These are phyloP conservation scores for Globisporangium lucens DNA, from an alignment of 352 stramenopile genomes.

Conservation along the genomic window DNA sequence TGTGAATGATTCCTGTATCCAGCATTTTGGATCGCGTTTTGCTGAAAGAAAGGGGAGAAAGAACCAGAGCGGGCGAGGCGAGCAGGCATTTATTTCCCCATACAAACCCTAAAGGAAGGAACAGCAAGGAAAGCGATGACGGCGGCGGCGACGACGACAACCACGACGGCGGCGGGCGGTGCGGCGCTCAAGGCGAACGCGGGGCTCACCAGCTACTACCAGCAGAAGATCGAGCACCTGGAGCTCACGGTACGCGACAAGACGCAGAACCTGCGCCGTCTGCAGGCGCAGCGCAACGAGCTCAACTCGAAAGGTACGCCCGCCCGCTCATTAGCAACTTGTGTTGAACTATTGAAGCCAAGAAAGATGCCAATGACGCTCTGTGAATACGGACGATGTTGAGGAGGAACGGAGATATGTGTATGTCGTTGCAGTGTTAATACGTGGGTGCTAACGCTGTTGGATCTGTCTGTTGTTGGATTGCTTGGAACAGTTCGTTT, in stretches of 20 bases:
- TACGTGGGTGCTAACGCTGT: background rate
- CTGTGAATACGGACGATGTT: background rate
- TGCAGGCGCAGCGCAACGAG: slow-evolving; percentile 99
- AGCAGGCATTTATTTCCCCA: slow-evolving; percentile 5
- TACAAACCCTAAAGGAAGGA: background rate
- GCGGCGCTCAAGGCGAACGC: slow-evolving; percentile 27
- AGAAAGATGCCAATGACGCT: background rate
- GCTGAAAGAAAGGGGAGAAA: background rate
- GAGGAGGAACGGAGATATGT: background rate
- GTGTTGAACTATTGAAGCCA: background rate
- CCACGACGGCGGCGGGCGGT: slow-evolving; percentile 30
- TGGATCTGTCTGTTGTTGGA: slow-evolving; percentile 3
- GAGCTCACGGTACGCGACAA: slow-evolving; percentile 93
- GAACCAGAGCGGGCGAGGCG: background rate
- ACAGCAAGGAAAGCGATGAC: slow-evolving; percentile 21
- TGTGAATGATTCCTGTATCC: background rate
- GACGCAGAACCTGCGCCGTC: slow-evolving; percentile 95
- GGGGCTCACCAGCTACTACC: slow-evolving; percentile 90
- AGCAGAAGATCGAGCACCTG: slow-evolving; percentile 95
- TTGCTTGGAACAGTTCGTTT: slow-evolving; percentile 85
- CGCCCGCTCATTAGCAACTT: background rate
- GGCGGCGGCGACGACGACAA: slow-evolving; percentile 41
- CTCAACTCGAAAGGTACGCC: slow-evolving; percentile 96
- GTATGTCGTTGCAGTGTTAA: background rate
- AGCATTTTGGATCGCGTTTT: slow-evolving; percentile 8